phyloP scores from a whole-genome alignment of 768 basidiomycete species.

The Rhodosporidiobolus sp. region DNA sequence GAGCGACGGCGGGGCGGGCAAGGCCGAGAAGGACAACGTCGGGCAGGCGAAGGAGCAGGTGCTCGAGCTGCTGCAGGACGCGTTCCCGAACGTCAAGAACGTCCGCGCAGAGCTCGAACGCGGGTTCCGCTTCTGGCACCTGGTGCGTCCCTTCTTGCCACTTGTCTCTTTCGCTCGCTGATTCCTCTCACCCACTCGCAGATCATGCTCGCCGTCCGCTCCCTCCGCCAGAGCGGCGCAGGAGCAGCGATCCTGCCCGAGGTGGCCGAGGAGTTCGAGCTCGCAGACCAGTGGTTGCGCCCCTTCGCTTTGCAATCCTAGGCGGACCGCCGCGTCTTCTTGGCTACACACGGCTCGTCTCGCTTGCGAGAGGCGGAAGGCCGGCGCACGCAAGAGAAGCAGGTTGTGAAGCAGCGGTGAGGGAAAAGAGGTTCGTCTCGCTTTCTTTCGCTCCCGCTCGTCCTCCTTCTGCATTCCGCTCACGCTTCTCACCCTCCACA shows the following conservation, averaged over 20 bases:
- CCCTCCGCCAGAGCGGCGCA: slow-evolving; percentile 61
- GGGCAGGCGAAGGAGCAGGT: slow-evolving; percentile 73
- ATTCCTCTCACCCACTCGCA: slow-evolving; percentile 47
- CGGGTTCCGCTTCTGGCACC: slow-evolving; percentile 98
- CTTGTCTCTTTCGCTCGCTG: slow-evolving; percentile 8
- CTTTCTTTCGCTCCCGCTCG: no score
- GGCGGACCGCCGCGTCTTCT: no score
- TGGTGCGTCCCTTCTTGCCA: slow-evolving; percentile 60
- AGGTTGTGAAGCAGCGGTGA: no score
- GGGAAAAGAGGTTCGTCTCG: no score
- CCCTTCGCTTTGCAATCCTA: slow-evolving; percentile 51
- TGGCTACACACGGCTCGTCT: no score
- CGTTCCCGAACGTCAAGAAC: slow-evolving; percentile 82
- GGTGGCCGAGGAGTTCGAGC: slow-evolving; percentile 92
- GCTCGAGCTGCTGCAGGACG: slow-evolving; percentile 86
- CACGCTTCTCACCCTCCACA: no score
- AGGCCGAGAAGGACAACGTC: slow-evolving; percentile 70
- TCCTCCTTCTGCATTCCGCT: no score
- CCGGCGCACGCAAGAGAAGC: no score
- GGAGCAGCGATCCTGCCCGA: slow-evolving; percentile 77
- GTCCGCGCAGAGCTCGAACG: slow-evolving; percentile 87
- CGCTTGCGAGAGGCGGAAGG: no score
- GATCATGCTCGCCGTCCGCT: slow-evolving; percentile 84
- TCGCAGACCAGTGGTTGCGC: slow-evolving; percentile 86
- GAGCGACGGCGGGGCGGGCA: slow-evolving; percentile 60